A percentile compares a stretch with the other conserved stretches of the same genome.
These are phyloP conservation scores for Nicotiana benthamiana DNA, from an alignment of 257 asterid genomes.

Conservation along the genomic window DNA sequence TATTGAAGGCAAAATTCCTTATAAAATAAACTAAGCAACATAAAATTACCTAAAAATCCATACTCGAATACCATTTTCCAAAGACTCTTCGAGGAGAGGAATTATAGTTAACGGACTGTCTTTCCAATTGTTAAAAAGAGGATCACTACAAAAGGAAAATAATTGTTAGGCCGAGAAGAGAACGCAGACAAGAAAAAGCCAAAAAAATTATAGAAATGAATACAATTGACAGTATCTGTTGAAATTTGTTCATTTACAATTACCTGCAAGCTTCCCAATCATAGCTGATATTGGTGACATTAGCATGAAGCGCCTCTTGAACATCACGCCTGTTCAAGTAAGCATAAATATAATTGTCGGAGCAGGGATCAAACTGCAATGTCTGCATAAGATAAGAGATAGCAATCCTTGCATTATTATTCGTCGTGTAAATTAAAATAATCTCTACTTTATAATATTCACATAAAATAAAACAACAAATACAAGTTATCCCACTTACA, in stretches of 20 bases:
- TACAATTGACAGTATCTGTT: neutral
- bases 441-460: no score
- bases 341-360: neutral
- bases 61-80: slow-evolving; percentile 12
- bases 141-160: neutral
- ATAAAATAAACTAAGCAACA: no score
- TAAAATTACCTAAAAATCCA: slow-evolving; percentile 17
- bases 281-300: neutral
- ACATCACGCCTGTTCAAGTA: neutral
- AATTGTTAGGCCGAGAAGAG: neutral
- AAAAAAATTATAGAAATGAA: neutral
- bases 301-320: slow-evolving; percentile 3
- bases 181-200: neutral
- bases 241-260: neutral
- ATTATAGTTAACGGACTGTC: neutral
- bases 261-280: neutral
- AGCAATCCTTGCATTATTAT: neutral
- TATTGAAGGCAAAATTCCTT: no score
- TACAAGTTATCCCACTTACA: neutral
- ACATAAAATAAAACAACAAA: neutral
- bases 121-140: neutral
- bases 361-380: neutral
- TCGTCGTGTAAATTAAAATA: no score
- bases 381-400: neutral
- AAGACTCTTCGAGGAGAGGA: slow-evolving; percentile 12